Evolutionary conservation across 2,329 filamentous ascomycete species (phyloP).

Genomic region (Fusarium chaquense): DNA sequence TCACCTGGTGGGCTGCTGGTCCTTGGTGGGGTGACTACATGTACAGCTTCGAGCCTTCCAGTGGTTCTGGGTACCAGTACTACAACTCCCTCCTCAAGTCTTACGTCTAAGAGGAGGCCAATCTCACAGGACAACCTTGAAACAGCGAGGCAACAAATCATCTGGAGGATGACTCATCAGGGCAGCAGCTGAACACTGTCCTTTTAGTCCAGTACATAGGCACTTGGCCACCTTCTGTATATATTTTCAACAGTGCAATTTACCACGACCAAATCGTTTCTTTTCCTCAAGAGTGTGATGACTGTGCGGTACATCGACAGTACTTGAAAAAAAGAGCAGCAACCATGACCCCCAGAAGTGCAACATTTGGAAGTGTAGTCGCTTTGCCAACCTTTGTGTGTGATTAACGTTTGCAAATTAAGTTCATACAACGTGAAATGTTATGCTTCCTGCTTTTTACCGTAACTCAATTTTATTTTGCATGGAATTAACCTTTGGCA

Average conservation of each 20-base stretch:
- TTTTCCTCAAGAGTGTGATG: neutral
- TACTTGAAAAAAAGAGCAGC: no score
- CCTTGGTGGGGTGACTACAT: constrained; percentile 70
- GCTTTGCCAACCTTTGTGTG: no score
- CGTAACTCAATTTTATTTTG: no score
- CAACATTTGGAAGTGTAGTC: no score
- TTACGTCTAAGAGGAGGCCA: constrained; percentile 19
- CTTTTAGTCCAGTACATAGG: neutral
- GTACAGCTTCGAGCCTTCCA: constrained; percentile 61
- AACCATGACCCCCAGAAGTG: no score
- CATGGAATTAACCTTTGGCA: neutral
- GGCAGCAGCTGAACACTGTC: accelerated
- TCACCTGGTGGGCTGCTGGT: constrained; percentile 69
- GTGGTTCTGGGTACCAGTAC: constrained; percentile 56
- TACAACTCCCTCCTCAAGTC: constrained; percentile 45
- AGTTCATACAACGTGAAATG: accelerated
- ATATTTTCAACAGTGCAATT: neutral
- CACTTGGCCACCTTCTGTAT: neutral
- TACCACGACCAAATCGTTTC: neutral
- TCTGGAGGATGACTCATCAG: neutral
- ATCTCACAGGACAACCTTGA: accelerated
- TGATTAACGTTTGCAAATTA: neutral
- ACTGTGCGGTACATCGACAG: no score
- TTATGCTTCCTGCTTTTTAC: neutral
- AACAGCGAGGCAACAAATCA: neutral